A percentile compares a stretch with the other conserved stretches of the same genome.
These are phyloP conservation scores for Annulohypoxylon bovei DNA, from an alignment of 495 filamentous ascomycete genomes.

Conservation along the genomic window DNA sequence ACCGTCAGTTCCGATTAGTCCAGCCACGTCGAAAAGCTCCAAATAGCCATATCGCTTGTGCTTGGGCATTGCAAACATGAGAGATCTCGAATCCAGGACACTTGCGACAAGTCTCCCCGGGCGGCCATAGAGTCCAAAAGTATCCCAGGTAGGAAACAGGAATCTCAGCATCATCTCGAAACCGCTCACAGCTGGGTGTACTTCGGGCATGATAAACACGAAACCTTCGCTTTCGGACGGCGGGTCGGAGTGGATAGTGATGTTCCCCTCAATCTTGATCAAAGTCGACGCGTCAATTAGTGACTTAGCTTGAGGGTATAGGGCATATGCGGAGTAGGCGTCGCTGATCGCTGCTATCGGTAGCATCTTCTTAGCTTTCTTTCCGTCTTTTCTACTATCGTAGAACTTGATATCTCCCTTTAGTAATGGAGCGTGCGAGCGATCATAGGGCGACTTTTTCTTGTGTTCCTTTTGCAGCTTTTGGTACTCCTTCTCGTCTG, in stretches of 20 bases:
- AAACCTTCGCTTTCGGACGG: constrained; percentile 85
- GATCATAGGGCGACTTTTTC: constrained; percentile 86
- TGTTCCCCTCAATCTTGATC: constrained; percentile 91
- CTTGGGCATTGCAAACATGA: constrained; percentile 99
- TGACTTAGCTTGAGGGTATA: constrained; percentile 93
- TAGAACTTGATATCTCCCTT: constrained; percentile 96
- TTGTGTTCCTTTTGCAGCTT: constrained; percentile 85
- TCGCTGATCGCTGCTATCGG: constrained; percentile 93
- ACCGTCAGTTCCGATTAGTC: constrained; percentile 78
- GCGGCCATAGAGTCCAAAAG: constrained; percentile 90
- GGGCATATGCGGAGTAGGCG: constrained; percentile 90
- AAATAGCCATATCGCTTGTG: constrained; percentile 89
- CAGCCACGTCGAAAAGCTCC: constrained; percentile 84
- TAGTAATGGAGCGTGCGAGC: constrained; percentile 66
- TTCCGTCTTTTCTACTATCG: constrained; percentile 72
- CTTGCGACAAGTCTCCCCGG: constrained; percentile 89
- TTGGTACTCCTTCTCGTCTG: constrained; percentile 88
- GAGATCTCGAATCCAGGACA: constrained; percentile 80
- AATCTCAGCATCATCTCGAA: constrained; percentile 98
- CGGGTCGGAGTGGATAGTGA: constrained; percentile 81
- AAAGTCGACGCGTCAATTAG: constrained; percentile 94
- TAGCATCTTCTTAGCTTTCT: constrained; percentile 88
- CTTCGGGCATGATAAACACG: constrained; percentile 97
- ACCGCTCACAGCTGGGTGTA: constrained; percentile 86
- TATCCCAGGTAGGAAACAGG: constrained; percentile 93